A percentile compares a stretch with the other conserved stretches of the same genome.
Conservation (phyloP, 1,139 yeast genomes). For the Yamadazyma triangularis region DNA sequence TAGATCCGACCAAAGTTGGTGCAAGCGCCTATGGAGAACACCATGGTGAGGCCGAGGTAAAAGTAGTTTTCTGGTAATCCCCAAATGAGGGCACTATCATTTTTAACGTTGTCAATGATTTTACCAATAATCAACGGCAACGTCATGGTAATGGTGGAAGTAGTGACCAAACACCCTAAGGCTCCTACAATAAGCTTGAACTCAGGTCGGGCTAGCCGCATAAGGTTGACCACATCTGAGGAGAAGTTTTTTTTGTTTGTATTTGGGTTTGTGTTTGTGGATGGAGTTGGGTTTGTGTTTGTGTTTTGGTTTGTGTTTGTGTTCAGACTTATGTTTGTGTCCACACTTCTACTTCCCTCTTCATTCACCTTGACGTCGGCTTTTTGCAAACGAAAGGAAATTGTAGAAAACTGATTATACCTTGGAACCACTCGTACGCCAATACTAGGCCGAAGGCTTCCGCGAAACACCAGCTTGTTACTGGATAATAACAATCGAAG, state of each 20-base stretch:
- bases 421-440: no score
- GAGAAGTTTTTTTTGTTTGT: conserved; percentile 5
- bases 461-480: no score
- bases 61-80: conserved; percentile 33
- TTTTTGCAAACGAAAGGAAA: no score
- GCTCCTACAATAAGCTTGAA: conserved; percentile 40
- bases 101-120: conserved; percentile 32
- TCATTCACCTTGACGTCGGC: no score
- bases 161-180: conserved; percentile 55
- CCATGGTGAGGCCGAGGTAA: conserved; percentile 32
- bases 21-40: conserved; percentile 64
- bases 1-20: conserved; percentile 82
- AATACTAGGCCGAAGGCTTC: no score
- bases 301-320: no score
- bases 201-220: conserved; percentile 38
- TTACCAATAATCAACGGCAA: conserved; percentile 83
- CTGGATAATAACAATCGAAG: no score
- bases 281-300: no score
- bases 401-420: no score
- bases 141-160: conserved; percentile 51
- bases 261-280: conserved; percentile 1
- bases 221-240: conserved; percentile 22
- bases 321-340: no score
- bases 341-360: no score
- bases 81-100: conserved; percentile 13